Evolutionary conservation across 176 grass and related monocot species (phyloP).

Genomic region (Oryza australiensis): DNA sequence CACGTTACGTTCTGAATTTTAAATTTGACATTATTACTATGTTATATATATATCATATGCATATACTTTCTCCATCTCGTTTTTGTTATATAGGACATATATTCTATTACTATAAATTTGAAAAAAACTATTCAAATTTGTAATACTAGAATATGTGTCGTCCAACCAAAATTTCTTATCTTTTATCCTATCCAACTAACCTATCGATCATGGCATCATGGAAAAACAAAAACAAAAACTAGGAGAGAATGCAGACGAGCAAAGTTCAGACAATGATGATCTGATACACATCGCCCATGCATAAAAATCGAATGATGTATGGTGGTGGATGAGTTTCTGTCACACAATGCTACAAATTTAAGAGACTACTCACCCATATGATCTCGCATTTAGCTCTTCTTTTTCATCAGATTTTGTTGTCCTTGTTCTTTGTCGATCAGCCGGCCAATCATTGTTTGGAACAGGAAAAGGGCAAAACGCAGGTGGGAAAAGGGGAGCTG

Average conservation of each 20-base stretch:
- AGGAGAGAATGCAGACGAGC: neutral
- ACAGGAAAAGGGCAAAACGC: conserved; percentile 29
- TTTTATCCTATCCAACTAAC: no score
- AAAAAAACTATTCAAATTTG: no score
- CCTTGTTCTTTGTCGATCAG: neutral
- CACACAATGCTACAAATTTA: conserved; percentile 23
- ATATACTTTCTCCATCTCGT: no score
- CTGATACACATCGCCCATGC: conserved; percentile 13
- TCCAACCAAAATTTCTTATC: no score
- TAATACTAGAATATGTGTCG: no score
- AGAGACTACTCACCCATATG: conserved; percentile 29
- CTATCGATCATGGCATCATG: neutral
- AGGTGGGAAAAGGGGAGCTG: conserved; percentile 26
- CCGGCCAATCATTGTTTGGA: conserved; percentile 35
- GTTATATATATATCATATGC: neutral
- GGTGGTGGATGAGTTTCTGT: conserved; percentile 4
- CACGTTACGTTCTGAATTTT: neutral
- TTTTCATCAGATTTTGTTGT: conserved; percentile 20
- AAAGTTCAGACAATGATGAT: neutral
- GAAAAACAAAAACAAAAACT: neutral
- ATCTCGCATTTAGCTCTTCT: conserved; percentile 22
- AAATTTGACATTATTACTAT: neutral
- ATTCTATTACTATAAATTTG: no score
- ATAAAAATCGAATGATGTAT: neutral
- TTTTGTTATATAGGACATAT: no score